Conservation (phyloP, 2,329 filamentous ascomycete genomes). For the Venturia aucupariae region DNA sequence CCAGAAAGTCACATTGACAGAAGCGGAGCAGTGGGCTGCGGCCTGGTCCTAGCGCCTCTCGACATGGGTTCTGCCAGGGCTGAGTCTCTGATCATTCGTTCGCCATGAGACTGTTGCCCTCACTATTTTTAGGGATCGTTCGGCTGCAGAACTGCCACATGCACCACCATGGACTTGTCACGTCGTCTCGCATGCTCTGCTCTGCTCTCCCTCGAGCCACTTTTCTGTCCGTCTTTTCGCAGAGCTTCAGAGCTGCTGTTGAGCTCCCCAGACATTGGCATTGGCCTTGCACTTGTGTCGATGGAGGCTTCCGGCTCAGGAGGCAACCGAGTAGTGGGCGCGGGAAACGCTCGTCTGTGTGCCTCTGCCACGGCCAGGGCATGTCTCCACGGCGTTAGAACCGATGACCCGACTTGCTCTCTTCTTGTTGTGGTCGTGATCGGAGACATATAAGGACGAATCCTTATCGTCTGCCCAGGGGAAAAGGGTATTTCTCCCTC, state of each 20-base stretch:
- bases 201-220: background rate
- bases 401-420: conserved; percentile 1
- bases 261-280: conserved; percentile 8
- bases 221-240: background rate
- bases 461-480: background rate
- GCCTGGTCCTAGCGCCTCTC: background rate
- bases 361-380: background rate
- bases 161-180: background rate
- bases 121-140: background rate
- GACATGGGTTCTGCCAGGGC: conserved; percentile 1
- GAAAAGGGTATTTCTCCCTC: background rate
- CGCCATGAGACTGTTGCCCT: background rate
- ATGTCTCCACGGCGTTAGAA: conserved; percentile 6
- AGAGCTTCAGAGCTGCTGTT: background rate
- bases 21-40: background rate
- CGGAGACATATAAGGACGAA: background rate
- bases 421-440: background rate
- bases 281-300: background rate
- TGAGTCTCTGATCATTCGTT: background rate
- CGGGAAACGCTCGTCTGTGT: conserved; percentile 4
- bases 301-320: background rate
- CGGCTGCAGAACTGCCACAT: background rate
- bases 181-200: too few relatives aligned
- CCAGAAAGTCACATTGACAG: background rate
- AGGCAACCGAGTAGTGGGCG: background rate